A percentile compares a stretch with the other conserved stretches of the same genome.
Evolutionary conservation across 805 yeast genomes (phyloP).

Genomic region (Metschnikowia arizonensis): DNA sequence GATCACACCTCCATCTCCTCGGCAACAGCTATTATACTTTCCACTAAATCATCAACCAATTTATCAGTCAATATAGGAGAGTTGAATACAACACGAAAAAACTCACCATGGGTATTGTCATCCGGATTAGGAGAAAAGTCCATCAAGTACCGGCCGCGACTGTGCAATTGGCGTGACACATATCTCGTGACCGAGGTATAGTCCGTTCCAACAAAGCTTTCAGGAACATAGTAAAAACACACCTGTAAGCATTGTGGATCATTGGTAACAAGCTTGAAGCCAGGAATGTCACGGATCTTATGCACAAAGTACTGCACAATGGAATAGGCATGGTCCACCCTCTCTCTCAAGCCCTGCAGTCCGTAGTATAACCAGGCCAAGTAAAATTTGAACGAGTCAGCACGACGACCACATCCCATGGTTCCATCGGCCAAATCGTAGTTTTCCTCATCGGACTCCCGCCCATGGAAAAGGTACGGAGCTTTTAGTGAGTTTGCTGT

Average conservation of each 20-base stretch:
- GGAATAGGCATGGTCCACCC: slow-evolving; percentile 71
- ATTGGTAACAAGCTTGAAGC: slow-evolving; percentile 51
- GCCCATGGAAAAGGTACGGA: slow-evolving; percentile 72
- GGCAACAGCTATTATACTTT: slow-evolving; percentile 25
- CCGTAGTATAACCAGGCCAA: slow-evolving; percentile 83
- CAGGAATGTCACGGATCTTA: slow-evolving; percentile 32
- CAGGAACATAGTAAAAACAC: slow-evolving; percentile 68
- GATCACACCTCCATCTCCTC: slow-evolving; percentile 16
- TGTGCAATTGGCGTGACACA: slow-evolving; percentile 58
- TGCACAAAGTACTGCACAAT: slow-evolving; percentile 60
- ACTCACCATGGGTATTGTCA: slow-evolving; percentile 61
- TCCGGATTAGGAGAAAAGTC: slow-evolving; percentile 71
- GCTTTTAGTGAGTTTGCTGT: slow-evolving; percentile 73
- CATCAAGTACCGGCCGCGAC: slow-evolving; percentile 61
- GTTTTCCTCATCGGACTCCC: slow-evolving; percentile 48
- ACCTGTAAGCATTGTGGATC: slow-evolving; percentile 81
- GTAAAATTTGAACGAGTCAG: slow-evolving; percentile 76
- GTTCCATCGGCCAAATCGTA: slow-evolving; percentile 85
- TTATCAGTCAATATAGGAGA: slow-evolving; percentile 50
- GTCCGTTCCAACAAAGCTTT: slow-evolving; percentile 22
- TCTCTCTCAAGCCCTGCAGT: slow-evolving; percentile 52
- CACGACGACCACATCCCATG: slow-evolving; percentile 87
- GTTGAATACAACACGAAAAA: slow-evolving; percentile 79
- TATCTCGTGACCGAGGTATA: slow-evolving; percentile 53
- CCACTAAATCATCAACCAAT: slow-evolving; percentile 35